A percentile compares a stretch with the other conserved stretches of the same genome.
These are phyloP conservation scores for Boletus barrowsii DNA, from an alignment of 768 basidiomycete species.

Conservation along the genomic window DNA sequence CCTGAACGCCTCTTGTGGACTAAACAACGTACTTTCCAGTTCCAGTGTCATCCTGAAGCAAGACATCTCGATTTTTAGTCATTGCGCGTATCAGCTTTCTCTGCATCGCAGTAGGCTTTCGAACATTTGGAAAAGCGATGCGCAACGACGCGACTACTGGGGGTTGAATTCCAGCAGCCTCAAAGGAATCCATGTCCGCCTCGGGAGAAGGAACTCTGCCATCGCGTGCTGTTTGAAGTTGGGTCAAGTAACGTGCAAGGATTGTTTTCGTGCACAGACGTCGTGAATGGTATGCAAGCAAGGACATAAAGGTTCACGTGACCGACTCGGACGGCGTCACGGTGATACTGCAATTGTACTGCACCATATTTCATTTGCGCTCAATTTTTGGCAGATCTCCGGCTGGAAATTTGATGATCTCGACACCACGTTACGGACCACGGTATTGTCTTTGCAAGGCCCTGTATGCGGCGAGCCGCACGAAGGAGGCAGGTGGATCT, in stretches of 20 bases:
- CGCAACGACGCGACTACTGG: constrained; percentile 48
- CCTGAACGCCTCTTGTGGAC: not conserved
- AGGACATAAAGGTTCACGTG: constrained; percentile 27
- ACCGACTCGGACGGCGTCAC: not conserved
- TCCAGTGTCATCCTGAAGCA: constrained; percentile 71
- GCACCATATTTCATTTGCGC: no score
- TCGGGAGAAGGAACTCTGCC: not conserved
- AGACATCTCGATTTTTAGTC: constrained; percentile 52
- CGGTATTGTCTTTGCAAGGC: not conserved
- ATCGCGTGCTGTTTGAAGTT: constrained; percentile 12
- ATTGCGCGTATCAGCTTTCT: constrained; percentile 60
- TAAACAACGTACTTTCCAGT: constrained; percentile 65
- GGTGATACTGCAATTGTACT: no score
- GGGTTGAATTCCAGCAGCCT: constrained; percentile 51
- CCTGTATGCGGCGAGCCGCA: not conserved
- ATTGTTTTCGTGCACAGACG: constrained; percentile 22
- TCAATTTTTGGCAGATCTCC: no score
- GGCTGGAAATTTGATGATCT: not conserved
- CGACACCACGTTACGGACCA: not conserved
- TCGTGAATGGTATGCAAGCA: constrained; percentile 13
- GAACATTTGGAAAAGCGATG: constrained; percentile 60
- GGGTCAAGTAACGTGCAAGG: constrained; percentile 27
- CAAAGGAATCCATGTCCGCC: constrained; percentile 36
- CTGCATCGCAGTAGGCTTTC: constrained; percentile 58
- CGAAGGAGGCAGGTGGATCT: not conserved